Base-by-base conservation (phyloP, 768 basidiomycete genomes). In the Termitomyces bulborhizus region DNA sequence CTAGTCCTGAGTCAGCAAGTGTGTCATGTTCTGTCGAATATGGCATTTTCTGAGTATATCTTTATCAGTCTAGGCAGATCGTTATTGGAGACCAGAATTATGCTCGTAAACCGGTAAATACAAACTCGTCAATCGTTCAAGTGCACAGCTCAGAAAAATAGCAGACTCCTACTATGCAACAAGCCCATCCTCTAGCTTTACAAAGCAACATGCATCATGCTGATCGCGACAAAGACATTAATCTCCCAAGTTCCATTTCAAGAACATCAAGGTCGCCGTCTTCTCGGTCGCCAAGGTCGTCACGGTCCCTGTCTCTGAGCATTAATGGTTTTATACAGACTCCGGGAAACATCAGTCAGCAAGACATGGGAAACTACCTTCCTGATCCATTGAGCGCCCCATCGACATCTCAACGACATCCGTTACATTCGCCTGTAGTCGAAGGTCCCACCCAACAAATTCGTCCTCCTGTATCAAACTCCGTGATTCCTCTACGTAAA, bases 341-440 rank as follows among this genome's bases (percentile, higher is more conserved):
- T 12, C 34, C 24, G 16, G 18, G 24, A 21, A 51, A 45, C 15
- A 27, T 24, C 12, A 39, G 36, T 0, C 21, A 31, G 16, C 34
- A 47, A 11, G 18, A n/a, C 5, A 24, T 26, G 32, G n/a, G 13
- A 8, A 24, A 40, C n/a, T 54, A 43, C 27, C 40, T 48, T 39
- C 31, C 57, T 24, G 53, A 48, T 44, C 57, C 57, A 24, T 34
- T 52, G 31, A 61, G 47, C 42, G 51, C 54, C 12, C n/a, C 48
- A 13, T 37, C 52, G 9, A 18, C 42, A 47, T 21, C 49, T 31
- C 60, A 51, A 39, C 26, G 13, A 39, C 27, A 50, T 39, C 49
- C 49, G 26, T 50, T 40, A 6, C 37, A 29, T 12, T 40, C 37
- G 29, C 16, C 26, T 50, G 37, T n/a, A 13, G 36, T 11, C 39